Evolutionary conservation across 2,329 filamentous ascomycete species (phyloP).

Genomic region (Coleophoma crateriformis): DNA sequence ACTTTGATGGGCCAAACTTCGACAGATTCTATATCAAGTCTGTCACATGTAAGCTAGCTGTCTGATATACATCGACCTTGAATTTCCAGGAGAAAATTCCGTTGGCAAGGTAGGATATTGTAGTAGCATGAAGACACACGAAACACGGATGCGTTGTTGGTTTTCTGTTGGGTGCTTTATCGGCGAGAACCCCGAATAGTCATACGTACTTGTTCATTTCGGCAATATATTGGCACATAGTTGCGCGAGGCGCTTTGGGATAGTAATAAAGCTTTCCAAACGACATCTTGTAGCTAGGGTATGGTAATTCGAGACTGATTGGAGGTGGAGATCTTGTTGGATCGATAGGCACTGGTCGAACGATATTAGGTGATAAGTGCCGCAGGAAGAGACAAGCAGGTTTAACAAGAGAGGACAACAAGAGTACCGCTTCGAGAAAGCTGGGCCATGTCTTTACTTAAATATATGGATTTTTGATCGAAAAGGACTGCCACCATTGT

Average conservation of each 20-base stretch:
- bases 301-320: neutral
- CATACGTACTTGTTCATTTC: slow-evolving; percentile 5
- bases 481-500: too few relatives aligned
- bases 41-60: neutral
- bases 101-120: neutral
- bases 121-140: neutral
- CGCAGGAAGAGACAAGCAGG: too few relatives aligned
- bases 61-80: too few relatives aligned
- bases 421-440: too few relatives aligned
- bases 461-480: too few relatives aligned
- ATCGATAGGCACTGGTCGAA: too few relatives aligned
- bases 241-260: slow-evolving; percentile 17
- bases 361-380: too few relatives aligned
- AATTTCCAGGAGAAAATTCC: neutral
- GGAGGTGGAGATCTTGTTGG: too few relatives aligned
- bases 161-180: too few relatives aligned
- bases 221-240: slow-evolving; percentile 15
- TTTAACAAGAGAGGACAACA: too few relatives aligned
- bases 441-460: too few relatives aligned
- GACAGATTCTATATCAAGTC: slow-evolving; percentile 13
- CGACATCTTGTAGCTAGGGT: slow-evolving; percentile 8
- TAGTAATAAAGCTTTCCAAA: slow-evolving; percentile 18
- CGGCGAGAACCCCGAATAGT: neutral
- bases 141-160: too few relatives aligned
- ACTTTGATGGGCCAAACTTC: slow-evolving; percentile 15